Evolutionary conservation across 192 early-diverging fungal genomes (phyloP).

Genomic region (Backusella liffmaniae): DNA sequence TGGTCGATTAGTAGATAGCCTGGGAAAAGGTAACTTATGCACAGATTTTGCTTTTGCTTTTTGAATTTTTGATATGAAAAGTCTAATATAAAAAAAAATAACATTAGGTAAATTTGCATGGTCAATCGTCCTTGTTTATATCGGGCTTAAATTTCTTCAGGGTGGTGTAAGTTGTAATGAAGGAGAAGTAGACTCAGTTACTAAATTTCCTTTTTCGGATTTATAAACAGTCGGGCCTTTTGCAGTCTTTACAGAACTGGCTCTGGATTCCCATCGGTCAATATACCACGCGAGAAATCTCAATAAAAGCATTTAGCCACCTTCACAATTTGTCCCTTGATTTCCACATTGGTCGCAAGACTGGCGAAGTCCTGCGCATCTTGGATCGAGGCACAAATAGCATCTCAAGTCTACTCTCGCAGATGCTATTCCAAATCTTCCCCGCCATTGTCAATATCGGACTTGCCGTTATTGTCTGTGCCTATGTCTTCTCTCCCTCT

Average conservation of each 20-base stretch:
- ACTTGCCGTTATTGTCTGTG: conserved; percentile 77
- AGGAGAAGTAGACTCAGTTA: neutral
- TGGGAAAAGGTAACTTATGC: conserved; percentile 32
- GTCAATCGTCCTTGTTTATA: conserved; percentile 58
- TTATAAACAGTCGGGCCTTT: conserved; percentile 50
- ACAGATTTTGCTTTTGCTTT: neutral
- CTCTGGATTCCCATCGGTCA: conserved; percentile 95
- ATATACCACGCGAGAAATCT: conserved; percentile 89
- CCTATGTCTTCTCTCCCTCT: conserved; percentile 60
- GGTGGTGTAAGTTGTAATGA: conserved; percentile 52
- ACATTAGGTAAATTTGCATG: conserved; percentile 34
- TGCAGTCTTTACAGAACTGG: conserved; percentile 80
- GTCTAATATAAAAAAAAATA: neutral
- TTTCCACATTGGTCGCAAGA: conserved; percentile 94
- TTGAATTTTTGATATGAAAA: neutral
- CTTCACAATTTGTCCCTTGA: conserved; percentile 84
- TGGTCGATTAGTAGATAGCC: conserved; percentile 74
- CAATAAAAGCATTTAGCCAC: conserved; percentile 87
- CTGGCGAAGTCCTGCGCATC: conserved; percentile 91
- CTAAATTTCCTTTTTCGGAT: conserved; percentile 12
- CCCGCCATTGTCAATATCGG: conserved; percentile 87
- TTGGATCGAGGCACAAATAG: conserved; percentile 78
- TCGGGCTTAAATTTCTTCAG: conserved; percentile 70
- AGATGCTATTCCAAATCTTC: conserved; percentile 88
- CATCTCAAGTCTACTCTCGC: conserved; percentile 74